Evolutionary conservation across 345 rosid species (phyloP), one percentile per base, ranked within the genome.

Genomic region (Lumnitzera racemosa): DNA sequence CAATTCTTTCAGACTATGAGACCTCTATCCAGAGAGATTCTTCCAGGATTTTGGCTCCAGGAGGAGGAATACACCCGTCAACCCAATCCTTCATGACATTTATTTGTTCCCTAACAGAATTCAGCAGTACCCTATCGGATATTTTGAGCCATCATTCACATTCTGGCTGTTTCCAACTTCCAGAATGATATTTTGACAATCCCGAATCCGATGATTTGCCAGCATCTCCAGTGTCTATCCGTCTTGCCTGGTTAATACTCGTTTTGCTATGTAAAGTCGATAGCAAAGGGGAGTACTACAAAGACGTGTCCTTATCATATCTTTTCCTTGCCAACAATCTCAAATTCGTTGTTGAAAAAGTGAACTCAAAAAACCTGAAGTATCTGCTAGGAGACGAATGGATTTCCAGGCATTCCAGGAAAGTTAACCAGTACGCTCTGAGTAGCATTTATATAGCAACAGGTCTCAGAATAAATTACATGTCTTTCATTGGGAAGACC

Each of bases 311-410:
- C 4, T 46, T 63, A 0, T 59, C 72, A 36, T 70, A 75, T 47
- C 67, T 75, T 31, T 75, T 75, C 72, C 66, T 75, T 11, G 72
- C 72, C 12, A 75, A 70, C 62, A 75, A 75, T 53, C 63, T 70
- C 9, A 61, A 71, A 12, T 53, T 46, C 66, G 48, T 75, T 1
- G 72, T 61, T 8, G 20, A 50, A 9, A 61, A 24, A 27, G 75
- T 60, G 5, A 62, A 66, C 20, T 41, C 70, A 36, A 62, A 75
- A 25, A 70, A 70, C 24, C 66, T 75, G 9, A 31, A 52, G 57
- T 55, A 58, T 56, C 23, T 70, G 12, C 63, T 60, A 5, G 75
- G 75, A 15, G 72, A 70, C 13, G 75, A 67, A 8, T 67, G 79
- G 75, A n/a, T 75, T 14, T 31, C 57, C 0, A 57, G 46, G 36